Conservation (phyloP, 2,329 filamentous ascomycete genomes). For the Arthrinium phaeospermum region DNA sequence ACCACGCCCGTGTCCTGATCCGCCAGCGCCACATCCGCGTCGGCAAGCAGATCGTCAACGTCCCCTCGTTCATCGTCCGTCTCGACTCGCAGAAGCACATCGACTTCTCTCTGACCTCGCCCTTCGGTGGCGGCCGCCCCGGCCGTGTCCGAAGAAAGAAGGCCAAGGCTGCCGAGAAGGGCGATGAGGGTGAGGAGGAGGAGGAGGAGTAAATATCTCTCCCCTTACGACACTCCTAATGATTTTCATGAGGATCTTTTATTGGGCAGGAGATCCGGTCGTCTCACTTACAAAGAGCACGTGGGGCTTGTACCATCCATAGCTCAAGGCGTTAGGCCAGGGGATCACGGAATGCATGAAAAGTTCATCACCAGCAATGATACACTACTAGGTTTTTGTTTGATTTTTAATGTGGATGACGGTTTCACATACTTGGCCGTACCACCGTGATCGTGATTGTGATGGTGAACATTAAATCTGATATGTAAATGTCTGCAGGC, state of each 20-base stretch:
- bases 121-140: conserved; percentile 95
- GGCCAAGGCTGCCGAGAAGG: conserved; percentile 92
- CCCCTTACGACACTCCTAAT: conserved; percentile 26
- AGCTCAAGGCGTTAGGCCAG: conserved; percentile 60
- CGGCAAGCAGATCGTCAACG: conserved; percentile 99
- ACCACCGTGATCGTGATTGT: not conserved
- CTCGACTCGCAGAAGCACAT: conserved; percentile 99
- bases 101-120: conserved; percentile 96
- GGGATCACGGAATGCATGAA: conserved; percentile 45
- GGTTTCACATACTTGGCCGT: not conserved
- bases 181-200: conserved; percentile 79
- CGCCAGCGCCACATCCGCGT: conserved; percentile 99
- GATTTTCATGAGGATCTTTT: conserved; percentile 36
- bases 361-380: conserved; percentile 30
- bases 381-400: conserved; percentile 31
- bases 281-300: conserved; percentile 36
- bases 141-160: conserved; percentile 99
- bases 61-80: conserved; percentile 98
- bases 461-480: not conserved
- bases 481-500: not conserved
- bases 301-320: conserved; percentile 46
- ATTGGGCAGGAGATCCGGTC: conserved; percentile 39
- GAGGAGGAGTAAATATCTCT: conserved; percentile 70
- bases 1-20: conserved; percentile 99
- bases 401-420: conserved; percentile 16